Evolutionary conservation across 2,329 filamentous ascomycete genomes (phyloP).

Genomic region (Aspergillus persii): DNA sequence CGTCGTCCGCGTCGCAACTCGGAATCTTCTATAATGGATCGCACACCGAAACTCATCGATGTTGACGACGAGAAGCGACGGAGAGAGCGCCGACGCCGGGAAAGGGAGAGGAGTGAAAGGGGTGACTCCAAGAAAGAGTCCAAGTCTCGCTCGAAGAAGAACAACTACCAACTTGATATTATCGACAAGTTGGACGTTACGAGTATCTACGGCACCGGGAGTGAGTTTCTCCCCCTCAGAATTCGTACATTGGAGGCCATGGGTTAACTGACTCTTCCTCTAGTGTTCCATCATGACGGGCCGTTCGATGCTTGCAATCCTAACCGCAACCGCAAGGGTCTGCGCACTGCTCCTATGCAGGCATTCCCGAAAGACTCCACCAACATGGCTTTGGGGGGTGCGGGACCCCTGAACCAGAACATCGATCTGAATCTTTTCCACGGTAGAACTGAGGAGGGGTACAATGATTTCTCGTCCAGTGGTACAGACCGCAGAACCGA

Average conservation of each 20-base stretch:
- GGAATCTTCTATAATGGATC: slow-evolving; percentile 60
- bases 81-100: slow-evolving; percentile 48
- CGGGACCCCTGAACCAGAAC: slow-evolving; percentile 76
- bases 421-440: slow-evolving; percentile 87
- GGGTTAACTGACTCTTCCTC: slow-evolving; percentile 1
- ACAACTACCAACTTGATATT: slow-evolving; percentile 64
- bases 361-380: slow-evolving; percentile 89
- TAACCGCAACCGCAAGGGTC: slow-evolving; percentile 82
- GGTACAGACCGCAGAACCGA: slow-evolving; percentile 37
- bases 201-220: slow-evolving; percentile 87
- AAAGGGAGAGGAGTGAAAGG: slow-evolving; percentile 46
- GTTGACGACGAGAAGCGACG: slow-evolving; percentile 52
- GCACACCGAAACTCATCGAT: slow-evolving; percentile 47
- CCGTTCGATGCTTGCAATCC: slow-evolving; percentile 97
- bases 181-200: slow-evolving; percentile 97
- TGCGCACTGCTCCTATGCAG: slow-evolving; percentile 86
- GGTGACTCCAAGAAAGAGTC: slow-evolving; percentile 22
- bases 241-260: not conserved
- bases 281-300: slow-evolving; percentile 96
- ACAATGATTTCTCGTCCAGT: slow-evolving; percentile 69
- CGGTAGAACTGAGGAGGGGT: slow-evolving; percentile 81
- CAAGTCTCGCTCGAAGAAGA: slow-evolving; percentile 39
- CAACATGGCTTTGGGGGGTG: slow-evolving; percentile 87
- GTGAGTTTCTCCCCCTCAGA: slow-evolving; percentile 53
- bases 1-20: slow-evolving; percentile 59